A percentile compares a stretch with the other conserved stretches of the same genome.
Evolutionary conservation across 805 yeast genomes (phyloP).

Genomic region (Candida berthetii): DNA sequence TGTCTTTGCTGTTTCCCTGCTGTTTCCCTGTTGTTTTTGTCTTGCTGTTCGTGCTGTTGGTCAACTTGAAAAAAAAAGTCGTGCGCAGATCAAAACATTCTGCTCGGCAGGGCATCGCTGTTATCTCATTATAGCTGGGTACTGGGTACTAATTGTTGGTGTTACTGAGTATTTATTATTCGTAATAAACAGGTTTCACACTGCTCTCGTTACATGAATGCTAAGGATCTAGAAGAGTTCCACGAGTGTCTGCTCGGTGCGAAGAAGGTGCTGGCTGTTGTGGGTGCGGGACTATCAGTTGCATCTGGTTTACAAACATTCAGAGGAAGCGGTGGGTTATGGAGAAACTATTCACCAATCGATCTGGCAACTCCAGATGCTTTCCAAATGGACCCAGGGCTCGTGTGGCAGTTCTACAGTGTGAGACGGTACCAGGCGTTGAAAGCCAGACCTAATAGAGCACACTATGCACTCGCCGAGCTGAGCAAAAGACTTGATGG

Average conservation of each 20-base stretch:
- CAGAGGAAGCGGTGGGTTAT: conserved; percentile 65
- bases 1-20: not conserved
- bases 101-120: too few species aligned
- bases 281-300: conserved; percentile 82
- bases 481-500: conserved; percentile 37
- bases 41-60: not conserved
- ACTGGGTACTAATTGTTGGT: too few species aligned
- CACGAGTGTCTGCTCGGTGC: conserved; percentile 42
- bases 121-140: too few species aligned
- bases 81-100: too few species aligned
- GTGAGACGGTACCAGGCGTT: conserved; percentile 62
- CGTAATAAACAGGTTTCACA: too few species aligned
- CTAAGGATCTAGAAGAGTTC: conserved; percentile 26
- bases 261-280: conserved; percentile 51
- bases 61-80: too few species aligned
- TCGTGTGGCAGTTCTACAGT: conserved; percentile 88
- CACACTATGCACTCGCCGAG: conserved; percentile 65
- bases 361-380: conserved; percentile 93
- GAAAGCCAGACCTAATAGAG: conserved; percentile 63
- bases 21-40: not conserved
- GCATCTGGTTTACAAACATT: conserved; percentile 74
- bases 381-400: conserved; percentile 71
- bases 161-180: too few species aligned
- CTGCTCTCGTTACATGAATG: too few species aligned
- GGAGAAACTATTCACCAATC: conserved; percentile 73